Conservation (phyloP, 2,329 filamentous ascomycete species). For the Cladobotryum protrusum region DNA sequence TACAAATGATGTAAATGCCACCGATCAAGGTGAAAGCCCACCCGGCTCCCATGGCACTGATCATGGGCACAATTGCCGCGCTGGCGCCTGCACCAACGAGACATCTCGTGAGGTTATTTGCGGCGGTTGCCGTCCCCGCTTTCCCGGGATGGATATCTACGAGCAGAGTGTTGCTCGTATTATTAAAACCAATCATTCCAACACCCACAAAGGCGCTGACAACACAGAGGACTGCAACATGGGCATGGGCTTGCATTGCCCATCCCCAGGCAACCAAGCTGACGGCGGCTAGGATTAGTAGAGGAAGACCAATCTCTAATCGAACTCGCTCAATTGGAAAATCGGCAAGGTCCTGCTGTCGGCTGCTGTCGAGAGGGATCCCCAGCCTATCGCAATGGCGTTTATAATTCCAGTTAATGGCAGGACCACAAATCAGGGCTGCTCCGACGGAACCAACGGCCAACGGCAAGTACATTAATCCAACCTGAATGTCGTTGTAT, state of each 20-base stretch:
- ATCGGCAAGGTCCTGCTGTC: conserved; percentile 40
- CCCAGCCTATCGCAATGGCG: conserved; percentile 50
- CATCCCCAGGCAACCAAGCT: conserved; percentile 47
- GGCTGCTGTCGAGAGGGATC: conserved; percentile 46
- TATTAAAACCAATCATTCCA: conserved; percentile 49
- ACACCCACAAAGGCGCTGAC: conserved; percentile 42
- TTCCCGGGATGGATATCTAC: conserved; percentile 49
- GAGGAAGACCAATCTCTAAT: conserved; percentile 42
- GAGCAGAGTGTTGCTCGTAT: conserved; percentile 45
- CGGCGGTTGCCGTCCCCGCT: conserved; percentile 48
- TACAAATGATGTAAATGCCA: conserved; percentile 33
- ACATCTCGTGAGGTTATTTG: conserved; percentile 51
- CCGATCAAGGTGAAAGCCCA: conserved; percentile 47
- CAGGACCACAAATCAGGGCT: conserved; percentile 41
- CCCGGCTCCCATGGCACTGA: conserved; percentile 43
- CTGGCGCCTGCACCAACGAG: conserved; percentile 47
- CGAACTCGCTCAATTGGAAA: conserved; percentile 49
- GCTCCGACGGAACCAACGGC: conserved; percentile 44
- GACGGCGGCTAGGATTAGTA: conserved; percentile 44
- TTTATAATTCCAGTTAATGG: conserved; percentile 63
- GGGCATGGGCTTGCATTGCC: conserved; percentile 37
- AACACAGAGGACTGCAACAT: conserved; percentile 41
- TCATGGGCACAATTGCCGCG: conserved; percentile 47
- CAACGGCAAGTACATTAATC: conserved; percentile 47
- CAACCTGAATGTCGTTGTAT: conserved; percentile 49